Evolutionary conservation across 257 asterid genomes (phyloP), one percentile per base, ranked within the genome.

Genomic region (Paulownia fortunei): DNA sequence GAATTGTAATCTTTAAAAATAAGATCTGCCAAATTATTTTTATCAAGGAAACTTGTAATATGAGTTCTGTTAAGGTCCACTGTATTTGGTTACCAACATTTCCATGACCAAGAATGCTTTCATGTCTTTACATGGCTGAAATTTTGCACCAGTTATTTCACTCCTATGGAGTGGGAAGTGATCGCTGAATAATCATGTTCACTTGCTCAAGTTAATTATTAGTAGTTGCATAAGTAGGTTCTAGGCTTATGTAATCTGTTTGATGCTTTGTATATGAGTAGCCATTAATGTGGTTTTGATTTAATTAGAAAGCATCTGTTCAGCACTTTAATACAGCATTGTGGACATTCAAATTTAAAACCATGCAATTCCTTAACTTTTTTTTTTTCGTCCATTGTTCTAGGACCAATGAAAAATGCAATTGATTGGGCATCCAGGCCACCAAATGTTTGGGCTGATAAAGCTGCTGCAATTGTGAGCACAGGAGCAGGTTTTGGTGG

Each of bases 351-450:
- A 18, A 13, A 61, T 30, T 56, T 21, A 5, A 26, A 6, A 12
- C 11, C 32, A 30, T 64, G 2, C 15, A 5, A 0, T 44, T 36
- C 71, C n/a, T 11, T 36, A 32, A 26, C 36, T 23, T 62, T 10
- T 16, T 5, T 30, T 60, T 42, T 23, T 16, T 41, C 2, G 6
- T 54, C 5, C 10, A 42, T 49, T 59, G 32, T 8, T 30, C 11
- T 16, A 94, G 98, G 87, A 39, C 98, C 97, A 2, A 75, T 94
- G 75, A 94, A 94, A 77, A 94, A 94, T 70, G 97, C 97, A 1
- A 72, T 94, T 65, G 98, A 94, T 79, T 94, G 98, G 98, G 97
- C 93, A 39, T 94, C 98, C 0, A 81, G 97, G 77, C 89, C 97
- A 13, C 97, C 97, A 5, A 94, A 92, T 65, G 92, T 82, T 9